phyloP scores from a whole-genome alignment of 345 rosid species.

The Linum lewisii region DNA sequence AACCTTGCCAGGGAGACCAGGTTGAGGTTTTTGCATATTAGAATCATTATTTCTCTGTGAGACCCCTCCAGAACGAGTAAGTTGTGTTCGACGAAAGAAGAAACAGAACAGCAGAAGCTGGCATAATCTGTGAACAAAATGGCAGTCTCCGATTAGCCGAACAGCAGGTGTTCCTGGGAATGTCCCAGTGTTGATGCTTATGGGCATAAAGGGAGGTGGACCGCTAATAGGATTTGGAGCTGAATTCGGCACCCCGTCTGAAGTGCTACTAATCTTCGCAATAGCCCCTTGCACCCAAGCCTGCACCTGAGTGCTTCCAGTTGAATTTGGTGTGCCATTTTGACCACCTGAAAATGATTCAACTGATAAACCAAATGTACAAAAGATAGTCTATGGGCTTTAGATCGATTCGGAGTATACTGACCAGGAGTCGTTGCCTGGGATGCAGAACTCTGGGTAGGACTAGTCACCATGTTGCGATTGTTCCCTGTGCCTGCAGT shows the following conservation, averaged over 20 bases:
- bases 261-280: constrained; percentile 88
- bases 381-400: not conserved
- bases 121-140: constrained; percentile 96
- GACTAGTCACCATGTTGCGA: constrained; percentile 73
- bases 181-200: constrained; percentile 96
- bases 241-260: constrained; percentile 58
- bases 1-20: constrained; percentile 54
- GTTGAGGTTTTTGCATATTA: constrained; percentile 65
- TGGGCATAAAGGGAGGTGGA: constrained; percentile 84
- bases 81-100: constrained; percentile 66
- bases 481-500: constrained; percentile 84
- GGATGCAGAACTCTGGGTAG: constrained; percentile 75
- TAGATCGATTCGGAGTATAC: constrained; percentile 19
- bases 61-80: constrained; percentile 39
- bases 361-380: not conserved
- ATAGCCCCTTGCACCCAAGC: constrained; percentile 99
- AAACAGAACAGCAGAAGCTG: constrained; percentile 92
- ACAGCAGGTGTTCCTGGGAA: constrained; percentile 99
- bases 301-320: constrained; percentile 93
- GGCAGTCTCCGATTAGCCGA: constrained; percentile 97
- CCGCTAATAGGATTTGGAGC: constrained; percentile 67
- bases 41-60: constrained; percentile 60
- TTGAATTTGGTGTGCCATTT: constrained; percentile 63
- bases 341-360: constrained; percentile 52
- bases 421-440: constrained; percentile 72